Evolutionary conservation across 768 basidiomycete genomes (phyloP).

Genomic region (Lentinula raphanica): DNA sequence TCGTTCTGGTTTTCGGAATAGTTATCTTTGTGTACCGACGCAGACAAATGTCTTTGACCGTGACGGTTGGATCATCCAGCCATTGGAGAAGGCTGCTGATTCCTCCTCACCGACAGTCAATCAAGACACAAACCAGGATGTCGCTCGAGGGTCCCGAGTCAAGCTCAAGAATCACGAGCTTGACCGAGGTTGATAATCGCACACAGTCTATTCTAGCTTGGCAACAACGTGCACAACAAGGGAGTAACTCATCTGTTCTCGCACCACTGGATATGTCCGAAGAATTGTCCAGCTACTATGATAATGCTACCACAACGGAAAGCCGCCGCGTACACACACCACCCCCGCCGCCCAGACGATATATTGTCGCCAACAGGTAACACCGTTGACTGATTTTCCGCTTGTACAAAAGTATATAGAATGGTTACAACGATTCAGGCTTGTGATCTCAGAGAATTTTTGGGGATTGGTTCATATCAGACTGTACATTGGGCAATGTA

Average conservation of each 20-base stretch:
- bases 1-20: constrained; percentile 18
- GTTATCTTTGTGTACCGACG: constrained; percentile 7
- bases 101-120: constrained; percentile 12
- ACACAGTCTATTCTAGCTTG: constrained; percentile 24
- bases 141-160: neutral
- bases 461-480: too few species aligned
- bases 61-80: neutral
- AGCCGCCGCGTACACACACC: constrained; percentile 15
- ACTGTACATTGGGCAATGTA: neutral
- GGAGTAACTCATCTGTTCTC: constrained; percentile 16
- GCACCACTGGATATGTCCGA: constrained; percentile 23
- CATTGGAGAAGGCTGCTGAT: neutral
- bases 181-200: neutral
- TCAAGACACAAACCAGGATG: constrained; percentile 8
- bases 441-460: too few species aligned
- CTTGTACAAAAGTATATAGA: too few species aligned
- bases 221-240: constrained; percentile 24
- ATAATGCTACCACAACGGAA: constrained; percentile 19
- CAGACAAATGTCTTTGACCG: neutral
- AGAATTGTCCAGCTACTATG: constrained; percentile 28
- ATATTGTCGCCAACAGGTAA: constrained; percentile 29
- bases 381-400: neutral
- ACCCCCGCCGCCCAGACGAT: constrained; percentile 21
- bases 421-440: too few species aligned
- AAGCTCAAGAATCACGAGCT: neutral